Evolutionary conservation across 2,329 filamentous ascomycete genomes (phyloP).

Genomic region (Fusarium virguliforme): DNA sequence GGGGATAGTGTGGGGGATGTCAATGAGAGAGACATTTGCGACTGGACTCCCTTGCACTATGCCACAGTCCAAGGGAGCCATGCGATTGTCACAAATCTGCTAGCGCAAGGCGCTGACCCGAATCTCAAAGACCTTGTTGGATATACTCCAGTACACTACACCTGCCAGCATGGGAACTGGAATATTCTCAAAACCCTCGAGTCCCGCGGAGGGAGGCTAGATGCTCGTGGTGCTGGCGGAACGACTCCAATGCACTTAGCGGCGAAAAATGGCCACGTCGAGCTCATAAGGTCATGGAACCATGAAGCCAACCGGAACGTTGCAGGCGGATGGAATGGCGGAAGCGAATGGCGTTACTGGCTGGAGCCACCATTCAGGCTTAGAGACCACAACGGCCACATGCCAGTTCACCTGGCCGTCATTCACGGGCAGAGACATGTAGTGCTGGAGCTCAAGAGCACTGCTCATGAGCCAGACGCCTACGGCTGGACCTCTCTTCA

Average conservation of each 20-base stretch:
- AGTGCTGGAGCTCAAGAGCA: neutral
- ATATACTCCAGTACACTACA: conserved; percentile 12
- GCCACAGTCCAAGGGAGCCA: too few relatives aligned
- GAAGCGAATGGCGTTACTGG: too few relatives aligned
- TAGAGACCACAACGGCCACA: neutral
- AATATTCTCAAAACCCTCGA: neutral
- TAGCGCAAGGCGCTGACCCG: neutral
- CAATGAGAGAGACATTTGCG: conserved; percentile 1
- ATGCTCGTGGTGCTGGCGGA: neutral
- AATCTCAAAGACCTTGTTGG: neutral
- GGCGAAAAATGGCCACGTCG: neutral
- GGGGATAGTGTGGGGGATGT: too few relatives aligned
- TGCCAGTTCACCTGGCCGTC: conserved; percentile 6
- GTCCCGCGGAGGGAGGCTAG: neutral
- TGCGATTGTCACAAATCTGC: neutral
- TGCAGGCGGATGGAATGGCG: too few relatives aligned
- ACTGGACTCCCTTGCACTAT: neutral
- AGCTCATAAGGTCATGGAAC: neutral
- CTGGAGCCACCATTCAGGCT: neutral
- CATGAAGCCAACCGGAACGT: neutral
- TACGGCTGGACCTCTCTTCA: conserved; percentile 10
- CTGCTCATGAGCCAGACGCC: neutral
- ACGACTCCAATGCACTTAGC: neutral
- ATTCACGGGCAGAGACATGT: neutral
- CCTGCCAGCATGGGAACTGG: neutral